These are phyloP conservation scores for Zymoseptoria passerinii DNA, from an alignment of 2,329 filamentous ascomycete genomes.

Conservation along the genomic window DNA sequence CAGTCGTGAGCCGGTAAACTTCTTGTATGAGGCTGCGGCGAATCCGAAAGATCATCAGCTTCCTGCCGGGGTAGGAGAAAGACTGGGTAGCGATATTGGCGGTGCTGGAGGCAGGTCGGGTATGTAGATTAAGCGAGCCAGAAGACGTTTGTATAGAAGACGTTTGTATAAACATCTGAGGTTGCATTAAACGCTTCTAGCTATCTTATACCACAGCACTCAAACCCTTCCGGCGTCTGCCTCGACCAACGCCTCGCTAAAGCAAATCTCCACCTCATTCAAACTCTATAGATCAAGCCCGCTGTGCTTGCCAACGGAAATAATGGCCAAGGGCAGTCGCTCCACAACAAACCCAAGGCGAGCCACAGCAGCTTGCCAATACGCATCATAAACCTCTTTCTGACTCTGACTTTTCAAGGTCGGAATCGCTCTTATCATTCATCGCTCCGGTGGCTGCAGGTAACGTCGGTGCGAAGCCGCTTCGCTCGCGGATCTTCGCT, in stretches of 20 bases:
- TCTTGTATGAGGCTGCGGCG: slow-evolving; percentile 87
- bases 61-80: slow-evolving; percentile 31
- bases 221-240: not conserved
- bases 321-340: too few species aligned
- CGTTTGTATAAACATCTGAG: too few species aligned
- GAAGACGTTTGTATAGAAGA: too few species aligned
- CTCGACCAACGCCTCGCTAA: not conserved
- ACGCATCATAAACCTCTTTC: not conserved
- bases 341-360: not conserved
- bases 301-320: too few species aligned
- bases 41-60: slow-evolving; percentile 78
- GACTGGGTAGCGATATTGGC: slow-evolving; percentile 27
- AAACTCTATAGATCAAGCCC: not conserved
- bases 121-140: not conserved
- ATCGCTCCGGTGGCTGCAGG: slow-evolving; percentile 11
- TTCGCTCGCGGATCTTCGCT: slow-evolving; percentile 35
- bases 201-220: not conserved
- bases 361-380: not conserved
- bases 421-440: slow-evolving; percentile 7
- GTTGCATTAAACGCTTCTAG: not conserved
- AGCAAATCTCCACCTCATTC: not conserved
- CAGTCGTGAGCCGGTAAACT: slow-evolving; percentile 72
- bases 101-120: slow-evolving; percentile 21
- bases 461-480: slow-evolving; percentile 31
- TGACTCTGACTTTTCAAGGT: slow-evolving; percentile 1